Evolutionary conservation across 345 rosid species (phyloP).

Genomic region (Euphorbia pulcherrima): DNA sequence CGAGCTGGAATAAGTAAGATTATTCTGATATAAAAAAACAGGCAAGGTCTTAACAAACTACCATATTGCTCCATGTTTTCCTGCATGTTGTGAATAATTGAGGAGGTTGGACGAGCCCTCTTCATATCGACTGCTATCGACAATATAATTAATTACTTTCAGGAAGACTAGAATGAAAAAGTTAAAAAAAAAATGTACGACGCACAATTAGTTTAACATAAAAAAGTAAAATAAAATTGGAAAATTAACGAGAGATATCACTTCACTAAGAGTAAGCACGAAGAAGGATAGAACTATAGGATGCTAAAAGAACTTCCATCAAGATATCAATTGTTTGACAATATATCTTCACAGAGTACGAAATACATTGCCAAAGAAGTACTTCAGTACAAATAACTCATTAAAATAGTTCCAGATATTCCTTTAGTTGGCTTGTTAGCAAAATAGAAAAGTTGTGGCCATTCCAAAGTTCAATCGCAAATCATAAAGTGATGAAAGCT

Average conservation of each 20-base stretch:
- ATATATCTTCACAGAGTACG: background rate
- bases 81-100: constrained; percentile 18
- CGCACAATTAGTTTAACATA: constrained; percentile 1
- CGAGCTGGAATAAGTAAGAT: background rate
- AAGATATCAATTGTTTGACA: background rate
- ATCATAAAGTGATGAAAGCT: background rate
- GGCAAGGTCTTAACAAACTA: constrained; percentile 20
- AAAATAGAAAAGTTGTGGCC: background rate
- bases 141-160: constrained; percentile 10
- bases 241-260: background rate
- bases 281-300: background rate
- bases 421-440: too few relatives aligned
- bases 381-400: background rate
- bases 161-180: background rate
- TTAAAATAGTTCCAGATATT: too few relatives aligned
- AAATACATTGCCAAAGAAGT: background rate
- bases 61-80: constrained; percentile 19
- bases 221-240: background rate
- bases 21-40: background rate
- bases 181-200: background rate
- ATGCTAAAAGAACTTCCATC: background rate
- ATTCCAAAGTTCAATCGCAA: background rate
- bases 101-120: constrained; percentile 25
- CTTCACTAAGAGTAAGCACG: background rate
- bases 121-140: constrained; percentile 25